Evolutionary conservation across 352 stramenopile species (phyloP).

Genomic region (Pythium brachiatum): DNA sequence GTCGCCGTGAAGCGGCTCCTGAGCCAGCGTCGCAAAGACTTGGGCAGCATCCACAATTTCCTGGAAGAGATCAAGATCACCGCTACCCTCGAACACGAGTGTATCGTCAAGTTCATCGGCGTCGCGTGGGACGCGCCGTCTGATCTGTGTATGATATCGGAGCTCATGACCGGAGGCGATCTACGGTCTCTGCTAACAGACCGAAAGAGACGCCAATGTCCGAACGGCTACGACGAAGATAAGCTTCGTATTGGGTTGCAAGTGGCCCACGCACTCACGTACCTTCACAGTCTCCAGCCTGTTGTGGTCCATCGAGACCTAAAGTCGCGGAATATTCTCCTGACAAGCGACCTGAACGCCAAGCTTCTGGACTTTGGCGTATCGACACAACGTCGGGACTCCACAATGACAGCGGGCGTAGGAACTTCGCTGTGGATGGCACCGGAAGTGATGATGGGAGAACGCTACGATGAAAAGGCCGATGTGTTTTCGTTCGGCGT

Average conservation of each 20-base stretch:
- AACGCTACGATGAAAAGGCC: conserved; percentile 34
- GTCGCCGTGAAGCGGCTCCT: conserved; percentile 17
- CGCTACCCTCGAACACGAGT: not conserved
- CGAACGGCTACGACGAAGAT: conserved; percentile 27
- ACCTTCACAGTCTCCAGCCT: conserved; percentile 13
- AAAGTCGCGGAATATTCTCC: conserved; percentile 20
- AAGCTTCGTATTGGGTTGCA: conserved; percentile 42
- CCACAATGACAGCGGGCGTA: conserved; percentile 18
- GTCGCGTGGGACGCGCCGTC: conserved; percentile 41
- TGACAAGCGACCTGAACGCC: conserved; percentile 14
- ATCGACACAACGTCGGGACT: conserved; percentile 20
- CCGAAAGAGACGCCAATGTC: conserved; percentile 4
- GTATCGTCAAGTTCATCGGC: conserved; percentile 33
- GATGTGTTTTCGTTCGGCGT: conserved; percentile 88
- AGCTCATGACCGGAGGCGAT: conserved; percentile 47
- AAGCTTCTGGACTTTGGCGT: conserved; percentile 44
- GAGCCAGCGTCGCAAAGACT: conserved; percentile 5
- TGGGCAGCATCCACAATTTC: not conserved
- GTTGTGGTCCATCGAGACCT: conserved; percentile 18
- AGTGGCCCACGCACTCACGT: conserved; percentile 11
- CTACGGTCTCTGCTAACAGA: conserved; percentile 33
- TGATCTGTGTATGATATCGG: conserved; percentile 37
- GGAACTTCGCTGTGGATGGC: conserved; percentile 23
- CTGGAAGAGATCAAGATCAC: too few relatives aligned
- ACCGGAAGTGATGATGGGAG: conserved; percentile 37